A percentile compares a stretch with the other conserved stretches of the same genome.
phyloP scores from a whole-genome alignment of 257 asterid genomes.

The Henckelia pumila region DNA sequence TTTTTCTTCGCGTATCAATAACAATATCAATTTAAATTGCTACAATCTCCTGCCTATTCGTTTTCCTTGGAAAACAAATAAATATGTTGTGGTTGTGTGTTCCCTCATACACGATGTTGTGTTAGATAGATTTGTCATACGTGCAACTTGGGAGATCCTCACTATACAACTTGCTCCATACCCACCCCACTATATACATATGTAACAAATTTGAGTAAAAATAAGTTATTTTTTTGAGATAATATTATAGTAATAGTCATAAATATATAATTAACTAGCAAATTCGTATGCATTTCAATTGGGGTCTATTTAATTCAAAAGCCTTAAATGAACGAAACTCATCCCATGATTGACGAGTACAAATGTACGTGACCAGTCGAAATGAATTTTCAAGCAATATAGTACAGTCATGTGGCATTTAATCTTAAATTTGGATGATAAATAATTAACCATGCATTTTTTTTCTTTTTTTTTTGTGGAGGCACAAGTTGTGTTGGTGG shows the following conservation, averaged over 20 bases:
- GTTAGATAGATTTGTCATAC: constrained; percentile 35
- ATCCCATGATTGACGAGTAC: neutral
- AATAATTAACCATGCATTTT: constrained; percentile 24
- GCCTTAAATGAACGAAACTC: too few relatives aligned
- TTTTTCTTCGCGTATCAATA: too few relatives aligned
- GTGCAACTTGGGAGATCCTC: constrained; percentile 27
- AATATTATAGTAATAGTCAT: too few relatives aligned
- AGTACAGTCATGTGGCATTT: constrained; percentile 37
- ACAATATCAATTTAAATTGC: too few relatives aligned
- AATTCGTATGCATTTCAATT: too few relatives aligned
- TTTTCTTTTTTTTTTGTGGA: too few relatives aligned
- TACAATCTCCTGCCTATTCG: too few relatives aligned
- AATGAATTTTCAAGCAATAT: constrained; percentile 10
- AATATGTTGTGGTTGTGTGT: constrained; percentile 10
- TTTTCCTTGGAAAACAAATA: neutral
- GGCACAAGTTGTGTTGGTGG: constrained; percentile 40
- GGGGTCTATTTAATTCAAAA: too few relatives aligned
- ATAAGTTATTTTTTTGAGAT: too few relatives aligned
- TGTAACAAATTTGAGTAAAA: neutral
- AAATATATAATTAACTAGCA: too few relatives aligned
- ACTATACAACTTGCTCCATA: constrained; percentile 27
- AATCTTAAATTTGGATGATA: constrained; percentile 34
- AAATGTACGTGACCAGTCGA: constrained; percentile 5
- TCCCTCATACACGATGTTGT: too few relatives aligned
- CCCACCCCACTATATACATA: neutral